Evolutionary conservation across 768 basidiomycete species (phyloP), one percentile per base, ranked within the genome.

Genomic region (Lactifluus hygrophoroides): DNA sequence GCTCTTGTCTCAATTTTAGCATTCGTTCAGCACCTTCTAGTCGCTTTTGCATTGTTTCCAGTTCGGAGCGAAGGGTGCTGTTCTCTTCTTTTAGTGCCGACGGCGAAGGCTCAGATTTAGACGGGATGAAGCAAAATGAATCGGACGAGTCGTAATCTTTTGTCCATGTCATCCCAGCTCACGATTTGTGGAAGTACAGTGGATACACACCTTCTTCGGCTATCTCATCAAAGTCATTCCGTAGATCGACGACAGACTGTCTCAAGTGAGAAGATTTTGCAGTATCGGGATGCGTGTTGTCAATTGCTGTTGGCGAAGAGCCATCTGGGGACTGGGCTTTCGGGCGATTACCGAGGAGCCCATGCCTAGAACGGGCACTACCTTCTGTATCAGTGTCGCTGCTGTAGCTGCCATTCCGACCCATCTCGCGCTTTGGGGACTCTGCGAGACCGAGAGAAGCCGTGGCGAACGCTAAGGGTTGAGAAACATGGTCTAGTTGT

Each of bases 401-500:
- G 63, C 80, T 80, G 17, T 77, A 73, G 67, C 76, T 80, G 5
- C 74, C 76, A 49, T 86, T 80, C 56, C 79, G 74, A 8, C 71
- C 74, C 30, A 68, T 63, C 9, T 63, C 65, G 56, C 68, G 68
- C 38, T 60, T 63, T 28, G 61, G 43, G 3, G 70, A 64, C 49
- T 76, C 76, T 9, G 72, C 70, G 45, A 74, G 72, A 43, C 79
- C 80, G 21, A 92, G 77, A 16, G 91, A 89, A 14, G 85, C 84
- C 7, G 87, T 90, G 5, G 90, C 82, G 66, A 93, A 93, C 16
- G 90, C 90, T 9, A 88, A 83, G 4, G 80, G 80, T 65, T 90
- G 88, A 4, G 88, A 86, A n/a, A 93, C 76, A 65, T 90, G 86
- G 65, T 92, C 88, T 46, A 92, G 70, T 82, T 90, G 85, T 40